Percentiles rank a stretch among this genome's conserved stretches.
phyloP scores from a whole-genome alignment of 192 early-diverging fungal genomes.

The Chytriomyces confervae region DNA sequence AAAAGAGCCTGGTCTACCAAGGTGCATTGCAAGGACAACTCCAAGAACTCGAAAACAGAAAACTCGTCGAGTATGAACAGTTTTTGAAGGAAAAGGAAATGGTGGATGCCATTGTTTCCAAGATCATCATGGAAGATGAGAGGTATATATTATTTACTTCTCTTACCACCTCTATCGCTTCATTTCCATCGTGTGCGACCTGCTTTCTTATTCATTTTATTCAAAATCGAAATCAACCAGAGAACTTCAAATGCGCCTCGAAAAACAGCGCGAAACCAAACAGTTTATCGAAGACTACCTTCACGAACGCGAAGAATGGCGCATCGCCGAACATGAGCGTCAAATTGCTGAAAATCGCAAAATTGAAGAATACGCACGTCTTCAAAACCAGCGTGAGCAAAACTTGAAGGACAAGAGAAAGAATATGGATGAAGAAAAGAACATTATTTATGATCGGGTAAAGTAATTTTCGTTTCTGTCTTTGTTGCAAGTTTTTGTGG shows the following conservation, averaged over 20 bases:
- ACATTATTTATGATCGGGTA: constrained; percentile 59
- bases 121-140: constrained; percentile 62
- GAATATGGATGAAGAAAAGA: constrained; percentile 49
- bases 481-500: constrained; percentile 18
- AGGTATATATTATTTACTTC: constrained; percentile 34
- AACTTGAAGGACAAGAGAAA: constrained; percentile 45
- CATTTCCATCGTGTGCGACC: background rate
- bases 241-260: constrained; percentile 50
- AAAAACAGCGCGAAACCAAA: constrained; percentile 63
- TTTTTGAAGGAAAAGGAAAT: constrained; percentile 66
- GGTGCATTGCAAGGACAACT: constrained; percentile 57
- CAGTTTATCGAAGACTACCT: constrained; percentile 62
- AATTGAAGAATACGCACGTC: constrained; percentile 57
- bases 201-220: background rate
- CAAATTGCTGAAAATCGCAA: constrained; percentile 53
- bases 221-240: constrained; percentile 26
- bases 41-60: constrained; percentile 50
- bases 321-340: constrained; percentile 42
- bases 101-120: constrained; percentile 63
- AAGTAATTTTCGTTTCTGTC: background rate
- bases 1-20: constrained; percentile 52
- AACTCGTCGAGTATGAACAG: constrained; percentile 58
- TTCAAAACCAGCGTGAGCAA: constrained; percentile 51
- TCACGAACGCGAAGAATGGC: constrained; percentile 54
- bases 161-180: background rate